These are phyloP conservation scores for Penstemon newberryi DNA, from an alignment of 257 asterid species.

Conservation along the genomic window DNA sequence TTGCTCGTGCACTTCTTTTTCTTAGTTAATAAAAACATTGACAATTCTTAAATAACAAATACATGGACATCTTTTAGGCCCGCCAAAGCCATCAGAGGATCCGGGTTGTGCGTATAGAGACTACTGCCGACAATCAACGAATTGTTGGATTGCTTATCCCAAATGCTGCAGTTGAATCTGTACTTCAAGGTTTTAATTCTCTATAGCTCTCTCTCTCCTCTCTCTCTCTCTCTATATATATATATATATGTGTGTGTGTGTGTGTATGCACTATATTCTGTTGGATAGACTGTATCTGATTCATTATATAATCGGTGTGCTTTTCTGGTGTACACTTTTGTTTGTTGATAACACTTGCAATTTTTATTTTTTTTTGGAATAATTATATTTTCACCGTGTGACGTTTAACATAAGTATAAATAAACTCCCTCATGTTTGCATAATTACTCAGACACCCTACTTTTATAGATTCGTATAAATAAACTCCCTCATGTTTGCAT, in stretches of 20 bases:
- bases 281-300: background rate
- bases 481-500: too few relatives aligned
- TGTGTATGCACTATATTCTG: background rate
- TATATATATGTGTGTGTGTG: background rate
- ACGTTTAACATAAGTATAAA: too few relatives aligned
- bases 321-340: background rate
- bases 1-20: background rate
- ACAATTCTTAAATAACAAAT: background rate
- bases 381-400: too few relatives aligned
- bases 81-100: constrained; percentile 79
- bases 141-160: constrained; percentile 90
- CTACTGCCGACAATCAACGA: constrained; percentile 78
- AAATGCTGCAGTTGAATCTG: constrained; percentile 88
- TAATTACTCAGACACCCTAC: too few relatives aligned
- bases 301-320: background rate
- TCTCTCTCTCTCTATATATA: background rate
- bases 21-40: constrained; percentile 1
- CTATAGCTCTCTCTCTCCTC: background rate
- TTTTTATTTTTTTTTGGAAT: too few relatives aligned
- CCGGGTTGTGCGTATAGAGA: constrained; percentile 85
- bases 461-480: too few relatives aligned
- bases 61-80: constrained; percentile 43
- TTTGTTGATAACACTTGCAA: too few relatives aligned
- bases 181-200: constrained; percentile 71
- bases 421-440: too few relatives aligned